Evolutionary conservation across 148 eudicot genomes (phyloP).

Genomic region (Rhododendron kiyosumense): DNA sequence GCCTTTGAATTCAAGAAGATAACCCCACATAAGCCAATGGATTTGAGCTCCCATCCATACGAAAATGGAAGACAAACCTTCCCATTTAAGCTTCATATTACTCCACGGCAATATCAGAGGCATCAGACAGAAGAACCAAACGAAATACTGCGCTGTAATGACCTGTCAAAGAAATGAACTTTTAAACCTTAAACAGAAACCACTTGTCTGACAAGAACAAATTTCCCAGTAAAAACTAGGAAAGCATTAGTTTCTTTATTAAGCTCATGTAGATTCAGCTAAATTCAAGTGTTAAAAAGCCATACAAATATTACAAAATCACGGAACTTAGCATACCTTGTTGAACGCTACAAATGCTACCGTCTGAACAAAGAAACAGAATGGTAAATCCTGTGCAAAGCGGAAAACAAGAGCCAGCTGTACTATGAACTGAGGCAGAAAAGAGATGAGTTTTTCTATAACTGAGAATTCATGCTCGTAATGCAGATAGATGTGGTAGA

Average conservation of each 20-base stretch:
- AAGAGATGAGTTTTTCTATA: conserved; percentile 72
- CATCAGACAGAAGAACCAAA: conserved; percentile 84
- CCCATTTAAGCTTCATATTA: conserved; percentile 71
- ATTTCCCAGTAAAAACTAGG: background rate
- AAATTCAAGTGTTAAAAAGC: background rate
- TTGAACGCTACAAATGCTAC: conserved; percentile 96
- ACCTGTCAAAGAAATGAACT: conserved; percentile 39
- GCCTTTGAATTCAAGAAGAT: conserved; percentile 82
- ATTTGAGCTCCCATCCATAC: conserved; percentile 86
- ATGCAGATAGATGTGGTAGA: conserved; percentile 89
- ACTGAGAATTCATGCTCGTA: conserved; percentile 56
- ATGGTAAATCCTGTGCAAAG: conserved; percentile 76
- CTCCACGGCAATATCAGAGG: conserved; percentile 85
- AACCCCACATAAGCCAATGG: conserved; percentile 94
- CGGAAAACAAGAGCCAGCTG: conserved; percentile 68
- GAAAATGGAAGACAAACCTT: conserved; percentile 50
- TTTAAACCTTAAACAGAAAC: background rate
- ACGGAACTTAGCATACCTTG: conserved; percentile 45
- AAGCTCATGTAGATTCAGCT: background rate
- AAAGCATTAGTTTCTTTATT: background rate
- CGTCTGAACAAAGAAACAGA: conserved; percentile 84
- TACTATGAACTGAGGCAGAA: conserved; percentile 83
- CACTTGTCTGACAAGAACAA: background rate
- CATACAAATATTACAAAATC: no score
- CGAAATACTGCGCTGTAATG: conserved; percentile 94